Evolutionary conservation across 805 yeast genomes (phyloP), one percentile per base, ranked within the genome.

Genomic region (Priceomyces melissophilus): DNA sequence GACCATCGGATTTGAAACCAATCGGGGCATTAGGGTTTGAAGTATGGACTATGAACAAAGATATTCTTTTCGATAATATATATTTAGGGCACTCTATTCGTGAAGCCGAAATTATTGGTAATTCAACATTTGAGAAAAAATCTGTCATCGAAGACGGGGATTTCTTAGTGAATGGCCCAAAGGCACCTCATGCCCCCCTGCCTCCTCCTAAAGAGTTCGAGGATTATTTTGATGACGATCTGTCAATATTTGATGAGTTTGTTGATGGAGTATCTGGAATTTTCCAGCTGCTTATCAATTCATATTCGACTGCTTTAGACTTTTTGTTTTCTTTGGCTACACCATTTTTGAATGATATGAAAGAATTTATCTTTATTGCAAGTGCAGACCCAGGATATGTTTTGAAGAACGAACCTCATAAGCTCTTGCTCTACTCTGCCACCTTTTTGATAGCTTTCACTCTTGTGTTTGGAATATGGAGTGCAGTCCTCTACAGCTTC

Each of bases 21-120:
- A 78, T 87, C 47, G 90, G 89, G 16, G 95, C 85, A 9, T 52
- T 88, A 34, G 96, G 95, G 7, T 86, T 90, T 55, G 97, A 89
- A 61, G 68, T 89, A 47, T 89, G 96, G 96, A 78, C 91, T 35
- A 84, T 89, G 82, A 82, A 86, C 48, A 71, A 73, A 32, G 78
- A 85, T 37, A 77, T 88, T 38, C 51, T 86, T 58, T 87, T 89
- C 58, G 87, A 87, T 60, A 87, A 89, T 65, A 78, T 89, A 45
- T 90, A 89, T 59, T 60, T 89, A 45, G 96, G 96, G 25, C 90
- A 87, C 57, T 79, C 86, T 1, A 67, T 89, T n/a, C 69, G 66
- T 30, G 96, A 89, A 55, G 96, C 96, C 10, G 96, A 90, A 67
- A 42, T 56, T 8, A 70, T 89, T 48, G 97, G 96, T 26, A 89